Percentiles rank a stretch among this genome's conserved stretches.
phyloP scores from a whole-genome alignment of 345 rosid species.

The Noccaea bulbosa region DNA sequence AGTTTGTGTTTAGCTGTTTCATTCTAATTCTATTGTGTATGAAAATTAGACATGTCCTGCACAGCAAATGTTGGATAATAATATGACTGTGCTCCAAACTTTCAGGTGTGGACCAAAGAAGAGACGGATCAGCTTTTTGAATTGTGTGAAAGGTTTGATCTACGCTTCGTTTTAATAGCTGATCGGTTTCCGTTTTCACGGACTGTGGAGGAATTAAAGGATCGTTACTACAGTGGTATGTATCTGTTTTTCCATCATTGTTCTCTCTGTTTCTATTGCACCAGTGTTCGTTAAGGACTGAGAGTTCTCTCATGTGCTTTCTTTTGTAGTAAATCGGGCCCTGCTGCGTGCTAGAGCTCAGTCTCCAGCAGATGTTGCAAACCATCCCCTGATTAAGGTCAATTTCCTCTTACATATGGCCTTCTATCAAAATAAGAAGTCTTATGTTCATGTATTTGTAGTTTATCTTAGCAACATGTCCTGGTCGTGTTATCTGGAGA shows the following conservation, averaged over 20 bases:
- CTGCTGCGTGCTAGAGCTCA: constrained; percentile 81
- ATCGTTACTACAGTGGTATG: constrained; percentile 90
- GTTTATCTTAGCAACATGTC: too few relatives aligned
- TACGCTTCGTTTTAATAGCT: constrained; percentile 80
- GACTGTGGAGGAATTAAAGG: constrained; percentile 85
- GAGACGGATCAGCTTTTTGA: constrained; percentile 94
- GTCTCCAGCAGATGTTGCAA: constrained; percentile 75
- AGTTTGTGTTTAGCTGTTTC: constrained; percentile 12
- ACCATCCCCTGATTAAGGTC: constrained; percentile 87
- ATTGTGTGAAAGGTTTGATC: constrained; percentile 79
- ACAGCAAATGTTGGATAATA: too few relatives aligned
- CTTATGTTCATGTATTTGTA: too few relatives aligned
- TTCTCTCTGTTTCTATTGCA: constrained; percentile 12
- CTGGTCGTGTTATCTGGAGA: too few relatives aligned
- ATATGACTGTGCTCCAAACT: too few relatives aligned
- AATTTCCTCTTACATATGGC: constrained; percentile 7
- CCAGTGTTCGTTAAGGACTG: constrained; percentile 10
- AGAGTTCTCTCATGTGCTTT: constrained; percentile 6
- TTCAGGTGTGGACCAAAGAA: constrained; percentile 84
- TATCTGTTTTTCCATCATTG: neutral
- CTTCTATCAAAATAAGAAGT: too few relatives aligned
- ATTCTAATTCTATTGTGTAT: neutral
- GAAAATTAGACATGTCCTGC: neutral
- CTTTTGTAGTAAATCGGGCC: constrained; percentile 69
- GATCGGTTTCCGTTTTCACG: constrained; percentile 76